These are phyloP conservation scores for Colletotrichum kahawae DNA, from an alignment of 2,329 filamentous ascomycete genomes.

Conservation along the genomic window DNA sequence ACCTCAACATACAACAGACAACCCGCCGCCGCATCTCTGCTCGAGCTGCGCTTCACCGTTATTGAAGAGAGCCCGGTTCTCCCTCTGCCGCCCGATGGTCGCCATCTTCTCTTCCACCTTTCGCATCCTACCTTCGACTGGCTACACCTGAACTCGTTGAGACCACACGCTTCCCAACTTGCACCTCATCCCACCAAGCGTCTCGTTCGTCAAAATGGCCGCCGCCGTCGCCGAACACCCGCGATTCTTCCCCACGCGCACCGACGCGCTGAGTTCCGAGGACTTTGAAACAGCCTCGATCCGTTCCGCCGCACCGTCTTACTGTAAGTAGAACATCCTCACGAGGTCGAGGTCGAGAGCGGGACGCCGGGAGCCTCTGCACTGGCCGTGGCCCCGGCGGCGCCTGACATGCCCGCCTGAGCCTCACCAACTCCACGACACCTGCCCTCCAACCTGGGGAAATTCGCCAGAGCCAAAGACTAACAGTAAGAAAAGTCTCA, in stretches of 20 bases:
- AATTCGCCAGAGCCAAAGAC: not conserved
- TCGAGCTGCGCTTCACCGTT: not conserved
- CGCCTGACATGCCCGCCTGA: not conserved
- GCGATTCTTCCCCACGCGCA: constrained; percentile 19
- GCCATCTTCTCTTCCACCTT: not conserved
- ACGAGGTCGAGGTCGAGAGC: not conserved
- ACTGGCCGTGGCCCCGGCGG: not conserved
- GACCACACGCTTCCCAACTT: not conserved
- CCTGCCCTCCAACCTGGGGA: not conserved
- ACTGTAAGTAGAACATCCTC: constrained; percentile 50
- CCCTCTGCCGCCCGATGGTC: constrained; percentile 3
- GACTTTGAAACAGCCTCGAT: constrained; percentile 73
- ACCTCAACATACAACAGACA: not conserved
- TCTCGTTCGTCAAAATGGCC: constrained; percentile 1
- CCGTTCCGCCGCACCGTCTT: constrained; percentile 71
- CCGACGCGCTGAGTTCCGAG: constrained; percentile 43
- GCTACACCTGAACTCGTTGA: not conserved
- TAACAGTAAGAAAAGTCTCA: constrained; percentile 52
- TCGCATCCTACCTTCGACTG: not conserved
- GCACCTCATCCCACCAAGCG: not conserved
- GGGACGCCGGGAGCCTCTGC: not conserved
- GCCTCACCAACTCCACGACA: not conserved
- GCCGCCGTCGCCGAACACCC: constrained; percentile 9
- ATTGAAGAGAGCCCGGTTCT: not conserved
- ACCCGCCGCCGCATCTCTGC: not conserved